A percentile compares a stretch with the other conserved stretches of the same genome.
Conservation (phyloP, 176 grass and related monocot genomes). For the Poa annua region DNA sequence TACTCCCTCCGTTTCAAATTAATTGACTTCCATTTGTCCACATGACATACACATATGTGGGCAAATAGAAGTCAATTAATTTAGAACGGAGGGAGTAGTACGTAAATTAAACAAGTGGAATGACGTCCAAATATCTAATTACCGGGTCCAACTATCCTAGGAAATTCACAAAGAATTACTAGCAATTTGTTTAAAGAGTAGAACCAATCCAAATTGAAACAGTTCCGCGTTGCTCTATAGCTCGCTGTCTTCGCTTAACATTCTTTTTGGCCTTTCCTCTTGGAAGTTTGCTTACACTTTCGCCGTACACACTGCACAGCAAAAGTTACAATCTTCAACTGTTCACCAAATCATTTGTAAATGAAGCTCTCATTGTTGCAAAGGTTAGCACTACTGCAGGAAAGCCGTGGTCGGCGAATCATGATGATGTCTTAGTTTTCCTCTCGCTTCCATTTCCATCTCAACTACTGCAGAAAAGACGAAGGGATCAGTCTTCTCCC, state of each 20-base stretch:
- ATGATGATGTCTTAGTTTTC: conserved; percentile 27
- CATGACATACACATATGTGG: too few relatives aligned
- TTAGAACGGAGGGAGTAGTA: too few relatives aligned
- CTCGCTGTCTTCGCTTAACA: background rate
- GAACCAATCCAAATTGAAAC: too few relatives aligned
- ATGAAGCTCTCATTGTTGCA: conserved; percentile 32
- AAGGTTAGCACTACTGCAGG: background rate
- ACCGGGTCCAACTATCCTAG: background rate
- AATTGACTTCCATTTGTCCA: too few relatives aligned
- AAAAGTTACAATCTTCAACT: conserved; percentile 7
- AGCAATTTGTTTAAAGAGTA: too few relatives aligned
- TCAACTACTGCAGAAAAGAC: background rate
- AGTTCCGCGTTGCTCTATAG: background rate
- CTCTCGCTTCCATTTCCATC: conserved; percentile 4
- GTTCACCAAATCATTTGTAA: conserved; percentile 47
- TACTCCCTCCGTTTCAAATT: too few relatives aligned
- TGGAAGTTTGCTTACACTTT: conserved; percentile 12
- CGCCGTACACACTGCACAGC: background rate
- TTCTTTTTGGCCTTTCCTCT: background rate
- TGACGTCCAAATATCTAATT: too few relatives aligned
- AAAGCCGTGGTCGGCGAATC: conserved; percentile 26
- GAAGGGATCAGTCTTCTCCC: background rate
- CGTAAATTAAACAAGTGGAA: background rate
- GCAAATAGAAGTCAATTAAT: too few relatives aligned
- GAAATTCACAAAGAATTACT: background rate